A percentile compares a stretch with the other conserved stretches of the same genome.
phyloP scores from a whole-genome alignment of 495 filamentous ascomycete genomes.

The Hypoxylon fuscum region DNA sequence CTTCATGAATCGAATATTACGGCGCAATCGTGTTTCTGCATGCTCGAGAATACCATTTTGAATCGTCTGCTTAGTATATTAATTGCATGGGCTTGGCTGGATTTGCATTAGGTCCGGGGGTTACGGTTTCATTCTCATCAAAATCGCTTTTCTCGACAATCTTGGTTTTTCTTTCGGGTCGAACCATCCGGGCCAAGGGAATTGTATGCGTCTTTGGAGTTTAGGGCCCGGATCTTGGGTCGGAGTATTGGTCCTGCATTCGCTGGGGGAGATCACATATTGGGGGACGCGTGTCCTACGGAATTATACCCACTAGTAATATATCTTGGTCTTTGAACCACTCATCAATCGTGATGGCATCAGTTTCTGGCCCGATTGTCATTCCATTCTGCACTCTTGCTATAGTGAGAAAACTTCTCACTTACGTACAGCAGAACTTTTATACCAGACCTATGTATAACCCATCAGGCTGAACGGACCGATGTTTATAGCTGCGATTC shows the following conservation, averaged over 20 bases:
- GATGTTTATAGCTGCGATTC: conserved; percentile 6
- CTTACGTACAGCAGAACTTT: conserved; percentile 4
- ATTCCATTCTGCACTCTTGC: conserved; percentile 4
- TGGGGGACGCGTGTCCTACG: conserved; percentile 38
- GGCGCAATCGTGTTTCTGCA: conserved; percentile 15
- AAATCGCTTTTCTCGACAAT: conserved; percentile 23
- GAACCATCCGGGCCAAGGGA: conserved; percentile 37
- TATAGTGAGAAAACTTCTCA: not conserved
- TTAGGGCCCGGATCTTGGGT: conserved; percentile 24
- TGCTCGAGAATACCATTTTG: conserved; percentile 16
- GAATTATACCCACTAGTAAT: conserved; percentile 44
- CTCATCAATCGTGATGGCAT: conserved; percentile 13
- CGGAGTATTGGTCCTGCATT: conserved; percentile 30
- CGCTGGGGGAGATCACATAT: conserved; percentile 24
- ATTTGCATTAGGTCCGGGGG: conserved; percentile 19
- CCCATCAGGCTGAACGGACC: conserved; percentile 32
- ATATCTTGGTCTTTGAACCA: conserved; percentile 23
- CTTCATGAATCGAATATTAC: conserved; percentile 22
- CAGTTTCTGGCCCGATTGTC: conserved; percentile 12
- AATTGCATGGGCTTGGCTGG: conserved; percentile 29
- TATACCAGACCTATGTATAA: conserved; percentile 9
- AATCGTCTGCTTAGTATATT: conserved; percentile 27
- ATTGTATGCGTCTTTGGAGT: conserved; percentile 27
- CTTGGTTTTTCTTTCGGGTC: conserved; percentile 15
- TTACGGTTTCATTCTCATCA: conserved; percentile 32